Conservation (phyloP, 306 rosid genomes). For the Lathyrus oleraceus region DNA sequence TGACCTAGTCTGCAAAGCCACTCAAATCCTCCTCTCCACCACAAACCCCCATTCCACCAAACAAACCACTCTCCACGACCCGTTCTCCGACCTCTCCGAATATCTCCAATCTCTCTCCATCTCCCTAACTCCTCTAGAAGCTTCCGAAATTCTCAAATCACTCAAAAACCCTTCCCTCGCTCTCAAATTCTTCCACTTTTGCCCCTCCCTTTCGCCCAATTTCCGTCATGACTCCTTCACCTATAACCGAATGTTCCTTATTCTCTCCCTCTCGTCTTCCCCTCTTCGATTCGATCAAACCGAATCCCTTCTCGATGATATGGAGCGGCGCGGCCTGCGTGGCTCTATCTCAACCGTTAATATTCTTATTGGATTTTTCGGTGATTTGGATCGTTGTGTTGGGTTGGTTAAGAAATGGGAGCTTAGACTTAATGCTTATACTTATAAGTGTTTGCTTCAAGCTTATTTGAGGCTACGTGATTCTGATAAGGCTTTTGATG, state of each 20-base stretch:
- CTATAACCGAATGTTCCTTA: slow-evolving; percentile 73
- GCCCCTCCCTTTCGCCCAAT: slow-evolving; percentile 63
- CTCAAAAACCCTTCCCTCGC: slow-evolving; percentile 68
- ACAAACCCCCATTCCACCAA: slow-evolving; percentile 19
- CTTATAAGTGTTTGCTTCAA: slow-evolving; percentile 88
- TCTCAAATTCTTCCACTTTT: slow-evolving; percentile 65
- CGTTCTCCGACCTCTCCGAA: slow-evolving; percentile 78
- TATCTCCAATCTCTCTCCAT: slow-evolving; percentile 64
- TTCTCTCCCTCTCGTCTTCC: slow-evolving; percentile 73
- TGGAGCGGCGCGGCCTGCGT: slow-evolving; percentile 50
- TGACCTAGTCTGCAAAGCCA: slow-evolving; percentile 74
- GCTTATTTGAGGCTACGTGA: slow-evolving; percentile 70
- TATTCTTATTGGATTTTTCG: slow-evolving; percentile 64
- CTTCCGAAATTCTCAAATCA: slow-evolving; percentile 82
- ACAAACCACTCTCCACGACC: slow-evolving; percentile 41
- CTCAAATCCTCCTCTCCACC: slow-evolving; percentile 65
- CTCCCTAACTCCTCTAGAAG: slow-evolving; percentile 69
- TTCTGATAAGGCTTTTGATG: slow-evolving; percentile 50
- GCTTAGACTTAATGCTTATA: slow-evolving; percentile 64
- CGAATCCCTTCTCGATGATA: slow-evolving; percentile 52
- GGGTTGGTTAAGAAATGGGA: slow-evolving; percentile 78
- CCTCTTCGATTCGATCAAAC: slow-evolving; percentile 57
- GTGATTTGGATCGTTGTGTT: slow-evolving; percentile 55
- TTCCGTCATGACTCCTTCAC: slow-evolving; percentile 78
- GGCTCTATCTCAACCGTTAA: slow-evolving; percentile 88